A percentile compares a stretch with the other conserved stretches of the same genome.
These are phyloP conservation scores for Boletus insuetus DNA, from an alignment of 768 basidiomycete genomes.

Conservation along the genomic window DNA sequence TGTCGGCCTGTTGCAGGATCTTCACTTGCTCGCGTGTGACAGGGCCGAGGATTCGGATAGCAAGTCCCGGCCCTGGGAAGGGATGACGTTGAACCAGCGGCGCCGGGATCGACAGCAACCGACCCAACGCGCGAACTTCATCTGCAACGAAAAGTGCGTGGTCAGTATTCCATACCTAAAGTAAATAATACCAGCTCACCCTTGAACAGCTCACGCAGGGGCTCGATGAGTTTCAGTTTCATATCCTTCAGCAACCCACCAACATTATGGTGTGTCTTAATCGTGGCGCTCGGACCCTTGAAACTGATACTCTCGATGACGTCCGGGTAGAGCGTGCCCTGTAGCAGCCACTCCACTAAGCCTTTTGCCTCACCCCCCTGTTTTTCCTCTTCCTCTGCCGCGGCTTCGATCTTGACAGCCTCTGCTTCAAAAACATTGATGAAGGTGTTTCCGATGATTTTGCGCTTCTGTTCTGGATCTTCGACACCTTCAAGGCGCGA, in stretches of 20 bases:
- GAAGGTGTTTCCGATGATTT: slow-evolving; percentile 98
- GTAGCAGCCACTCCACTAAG: slow-evolving; percentile 93
- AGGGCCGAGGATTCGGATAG: slow-evolving; percentile 95
- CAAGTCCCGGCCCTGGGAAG: slow-evolving; percentile 97
- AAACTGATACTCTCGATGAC: slow-evolving; percentile 99
- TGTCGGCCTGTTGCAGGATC: slow-evolving; percentile 88
- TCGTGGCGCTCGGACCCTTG: slow-evolving; percentile 98
- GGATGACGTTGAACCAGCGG: slow-evolving; percentile 96
- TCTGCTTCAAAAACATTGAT: slow-evolving; percentile 97
- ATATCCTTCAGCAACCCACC: slow-evolving; percentile 95
- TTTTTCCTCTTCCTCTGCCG: slow-evolving; percentile 72
- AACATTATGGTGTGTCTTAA: slow-evolving; percentile 99
- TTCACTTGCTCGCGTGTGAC: slow-evolving; percentile 92
- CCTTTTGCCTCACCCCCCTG: slow-evolving; percentile 74
- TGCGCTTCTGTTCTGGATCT: slow-evolving; percentile 95
- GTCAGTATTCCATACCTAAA: background rate
- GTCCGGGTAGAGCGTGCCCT: slow-evolving; percentile 97
- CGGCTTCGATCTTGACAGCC: slow-evolving; percentile 83
- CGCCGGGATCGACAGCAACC: slow-evolving; percentile 86
- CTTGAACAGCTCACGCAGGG: slow-evolving; percentile 96
- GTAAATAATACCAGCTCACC: slow-evolving; percentile 45
- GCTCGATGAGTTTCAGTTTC: slow-evolving; percentile 98
- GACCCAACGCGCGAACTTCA: slow-evolving; percentile 91
- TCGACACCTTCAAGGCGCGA: slow-evolving; percentile 85
- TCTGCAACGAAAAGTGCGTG: slow-evolving; percentile 46